phyloP scores from a whole-genome alignment of 495 filamentous ascomycete species.

The Podospora comata region DNA sequence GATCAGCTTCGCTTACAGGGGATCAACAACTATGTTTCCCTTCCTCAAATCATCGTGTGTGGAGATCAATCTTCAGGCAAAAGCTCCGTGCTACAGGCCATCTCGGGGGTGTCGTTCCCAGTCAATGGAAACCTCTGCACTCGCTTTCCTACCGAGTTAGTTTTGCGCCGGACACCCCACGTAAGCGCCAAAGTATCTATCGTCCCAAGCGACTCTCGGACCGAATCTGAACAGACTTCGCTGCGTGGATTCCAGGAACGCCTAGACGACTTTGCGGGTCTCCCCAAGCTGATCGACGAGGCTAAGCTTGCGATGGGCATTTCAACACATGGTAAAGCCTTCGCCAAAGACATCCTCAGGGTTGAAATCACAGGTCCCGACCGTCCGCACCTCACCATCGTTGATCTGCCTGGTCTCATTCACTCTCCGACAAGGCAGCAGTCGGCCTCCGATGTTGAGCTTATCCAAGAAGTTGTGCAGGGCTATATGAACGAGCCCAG shows the following conservation, averaged over 20 bases:
- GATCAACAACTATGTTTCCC: constrained; percentile 52
- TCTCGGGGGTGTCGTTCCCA: constrained; percentile 68
- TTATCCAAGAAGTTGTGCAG: constrained; percentile 53
- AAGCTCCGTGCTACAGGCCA: constrained; percentile 68
- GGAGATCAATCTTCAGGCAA: constrained; percentile 70
- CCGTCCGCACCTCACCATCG: constrained; percentile 62
- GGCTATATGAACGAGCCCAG: constrained; percentile 59
- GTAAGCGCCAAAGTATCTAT: constrained; percentile 45
- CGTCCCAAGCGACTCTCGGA: constrained; percentile 33
- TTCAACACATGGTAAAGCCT: constrained; percentile 39
- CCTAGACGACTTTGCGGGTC: constrained; percentile 33
- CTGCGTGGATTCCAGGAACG: constrained; percentile 31
- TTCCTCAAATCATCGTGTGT: constrained; percentile 68
- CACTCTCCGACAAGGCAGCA: constrained; percentile 51
- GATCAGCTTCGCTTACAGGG: constrained; percentile 56
- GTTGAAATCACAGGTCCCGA: constrained; percentile 64
- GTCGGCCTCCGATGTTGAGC: constrained; percentile 43
- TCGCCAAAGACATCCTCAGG: constrained; percentile 64
- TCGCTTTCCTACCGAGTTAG: constrained; percentile 62
- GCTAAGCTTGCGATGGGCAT: constrained; percentile 55
- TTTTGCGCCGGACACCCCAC: constrained; percentile 43
- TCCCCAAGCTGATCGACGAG: constrained; percentile 44
- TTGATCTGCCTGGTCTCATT: constrained; percentile 67
- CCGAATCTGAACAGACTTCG: constrained; percentile 22
- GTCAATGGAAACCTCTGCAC: constrained; percentile 61